These are phyloP conservation scores for Colletotrichum falcatum DNA, from an alignment of 2,329 filamentous ascomycete species.

Conservation along the genomic window DNA sequence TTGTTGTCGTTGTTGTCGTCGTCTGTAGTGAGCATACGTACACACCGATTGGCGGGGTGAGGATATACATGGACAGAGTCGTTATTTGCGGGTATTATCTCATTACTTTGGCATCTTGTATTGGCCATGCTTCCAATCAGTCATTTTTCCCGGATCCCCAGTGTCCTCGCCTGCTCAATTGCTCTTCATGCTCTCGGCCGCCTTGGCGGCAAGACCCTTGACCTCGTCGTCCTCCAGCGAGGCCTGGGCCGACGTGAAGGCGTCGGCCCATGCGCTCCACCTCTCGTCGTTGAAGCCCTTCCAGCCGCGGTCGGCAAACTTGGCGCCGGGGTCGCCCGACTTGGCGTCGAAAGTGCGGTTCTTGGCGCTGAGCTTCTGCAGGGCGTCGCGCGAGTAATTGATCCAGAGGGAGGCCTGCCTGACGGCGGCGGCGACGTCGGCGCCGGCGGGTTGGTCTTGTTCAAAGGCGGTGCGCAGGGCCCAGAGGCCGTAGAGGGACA, in stretches of 20 bases:
- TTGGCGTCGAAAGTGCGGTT: conserved; percentile 37
- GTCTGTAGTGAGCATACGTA: not conserved
- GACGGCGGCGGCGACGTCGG: conserved; percentile 32
- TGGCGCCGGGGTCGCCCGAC: conserved; percentile 40
- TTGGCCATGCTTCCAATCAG: not conserved
- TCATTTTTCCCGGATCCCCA: not conserved
- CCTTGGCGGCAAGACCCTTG: conserved; percentile 4
- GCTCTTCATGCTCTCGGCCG: conserved; percentile 25
- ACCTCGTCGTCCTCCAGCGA: conserved; percentile 7
- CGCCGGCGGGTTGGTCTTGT: conserved; percentile 26
- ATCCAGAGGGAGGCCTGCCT: conserved; percentile 45
- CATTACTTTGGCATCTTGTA: not conserved
- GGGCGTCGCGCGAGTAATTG: conserved; percentile 34
- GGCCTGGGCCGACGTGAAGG: conserved; percentile 27
- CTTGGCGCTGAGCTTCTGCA: conserved; percentile 40
- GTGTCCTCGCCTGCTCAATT: not conserved
- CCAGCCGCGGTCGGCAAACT: conserved; percentile 44
- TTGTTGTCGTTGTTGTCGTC: too few species aligned
- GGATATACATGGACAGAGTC: not conserved
- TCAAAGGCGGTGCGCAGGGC: conserved; percentile 47
- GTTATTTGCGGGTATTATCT: not conserved
- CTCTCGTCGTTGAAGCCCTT: conserved; percentile 46
- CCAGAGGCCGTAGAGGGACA: conserved; percentile 48
- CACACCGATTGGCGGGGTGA: too few species aligned
- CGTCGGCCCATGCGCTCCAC: conserved; percentile 45